These are phyloP conservation scores for Ganoderma sp. DNA, from an alignment of 1,284 basidiomycete genomes.

Conservation along the genomic window DNA sequence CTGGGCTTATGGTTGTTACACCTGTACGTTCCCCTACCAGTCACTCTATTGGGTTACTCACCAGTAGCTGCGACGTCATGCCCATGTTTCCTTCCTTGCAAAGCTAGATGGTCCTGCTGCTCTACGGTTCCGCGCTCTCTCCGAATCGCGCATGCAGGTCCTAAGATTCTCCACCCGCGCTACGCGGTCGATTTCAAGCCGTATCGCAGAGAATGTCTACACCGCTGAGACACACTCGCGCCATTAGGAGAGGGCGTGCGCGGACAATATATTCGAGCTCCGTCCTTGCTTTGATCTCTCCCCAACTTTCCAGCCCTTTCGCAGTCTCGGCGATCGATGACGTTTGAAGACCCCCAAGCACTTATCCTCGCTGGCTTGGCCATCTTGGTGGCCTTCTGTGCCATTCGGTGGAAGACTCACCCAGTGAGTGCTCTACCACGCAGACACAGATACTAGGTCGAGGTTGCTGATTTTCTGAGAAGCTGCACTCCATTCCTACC, in stretches of 20 bases:
- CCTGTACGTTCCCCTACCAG: not conserved
- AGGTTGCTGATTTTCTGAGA: not conserved
- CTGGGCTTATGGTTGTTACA: not conserved
- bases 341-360: constrained; percentile 7
- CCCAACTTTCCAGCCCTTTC: not conserved
- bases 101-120: not conserved
- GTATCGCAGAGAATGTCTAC: not conserved
- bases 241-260: not conserved
- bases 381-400: constrained; percentile 1
- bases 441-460: not conserved
- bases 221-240: not conserved
- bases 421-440: constrained; percentile 6
- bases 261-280: not conserved
- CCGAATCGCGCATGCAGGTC: no score
- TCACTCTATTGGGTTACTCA: not conserved
- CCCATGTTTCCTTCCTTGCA: not conserved
- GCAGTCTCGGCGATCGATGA: not conserved
- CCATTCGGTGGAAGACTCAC: constrained; percentile 11
- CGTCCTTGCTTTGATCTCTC: not conserved
- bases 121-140: not conserved
- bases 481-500: constrained; percentile 38
- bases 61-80: not conserved
- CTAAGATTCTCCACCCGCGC: not conserved
- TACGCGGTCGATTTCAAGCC: not conserved
- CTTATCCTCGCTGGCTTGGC: constrained; percentile 4